Base-by-base conservation (phyloP, 106 monocot genomes). In the Dendrobium officinale region DNA sequence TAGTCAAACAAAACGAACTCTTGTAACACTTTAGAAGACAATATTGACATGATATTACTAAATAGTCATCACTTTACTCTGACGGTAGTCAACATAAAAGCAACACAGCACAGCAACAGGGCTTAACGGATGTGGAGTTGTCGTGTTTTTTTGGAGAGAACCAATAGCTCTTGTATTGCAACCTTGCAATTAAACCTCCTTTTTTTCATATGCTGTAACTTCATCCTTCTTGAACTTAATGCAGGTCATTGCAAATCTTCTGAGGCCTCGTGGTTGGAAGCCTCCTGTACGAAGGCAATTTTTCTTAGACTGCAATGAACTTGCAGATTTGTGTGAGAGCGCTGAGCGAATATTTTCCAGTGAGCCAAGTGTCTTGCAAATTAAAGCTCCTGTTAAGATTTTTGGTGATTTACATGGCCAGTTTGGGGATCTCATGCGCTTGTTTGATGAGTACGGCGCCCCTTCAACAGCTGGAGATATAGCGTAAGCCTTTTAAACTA, bases 201-300 rank as follows among this genome's bases (percentile, higher is more conserved):
- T 31, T 31, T 31, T 31, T 31, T 31, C 31, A 31, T 31, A 31
- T 31, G 31, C 31, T 73, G 49, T 45, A n/a, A 80, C 58, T 18
- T 77, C 66, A 81, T 82, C 18, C 64, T 84, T 84, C 61, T 70
- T 15, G 24, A 10, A 75, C 67, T 56, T 75, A 44, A 84, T 87
- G 70, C 82, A 98, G 98, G 95, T 98, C 22, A 87, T 95, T 81
- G 89, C 91, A 47, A 91, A 92, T 83, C 92, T 98, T 85, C 77
- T 98, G 73, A 98, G 92, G 85, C 98, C 98, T 20, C 98, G 98
- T 83, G 95, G 98, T 27, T 98, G 98, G 98, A 98, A 95, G 86
- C 95, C 98, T 13, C 98, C 98, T 81, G 98, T 98, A 20, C 88
- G 89, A 18, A 88, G 98, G 72, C 94, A 92, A 77, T 98, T 98